Conservation (phyloP, 371 early-diverging fungal genomes). For the Globomyces sp. region DNA sequence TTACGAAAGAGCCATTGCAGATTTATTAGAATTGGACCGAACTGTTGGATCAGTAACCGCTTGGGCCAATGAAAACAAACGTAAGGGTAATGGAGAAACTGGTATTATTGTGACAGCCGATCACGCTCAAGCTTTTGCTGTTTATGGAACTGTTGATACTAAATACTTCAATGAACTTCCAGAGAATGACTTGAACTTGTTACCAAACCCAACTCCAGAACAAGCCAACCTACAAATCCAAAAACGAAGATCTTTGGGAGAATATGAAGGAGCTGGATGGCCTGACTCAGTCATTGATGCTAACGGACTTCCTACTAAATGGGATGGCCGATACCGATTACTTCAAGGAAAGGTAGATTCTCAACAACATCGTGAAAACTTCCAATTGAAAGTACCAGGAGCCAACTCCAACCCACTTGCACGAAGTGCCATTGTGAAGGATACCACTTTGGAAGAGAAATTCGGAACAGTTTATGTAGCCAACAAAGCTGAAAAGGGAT, state of each 20-base stretch:
- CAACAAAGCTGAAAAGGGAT: slow-evolving; percentile 18
- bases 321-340: slow-evolving; percentile 55
- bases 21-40: slow-evolving; percentile 69
- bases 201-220: slow-evolving; percentile 26
- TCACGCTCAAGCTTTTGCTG: slow-evolving; percentile 70
- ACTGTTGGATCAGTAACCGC: slow-evolving; percentile 62
- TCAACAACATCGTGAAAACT: slow-evolving; percentile 59
- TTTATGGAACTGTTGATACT: slow-evolving; percentile 68
- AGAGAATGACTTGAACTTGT: slow-evolving; percentile 29
- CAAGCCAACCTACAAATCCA: slow-evolving; percentile 26
- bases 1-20: slow-evolving; percentile 68
- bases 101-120: slow-evolving; percentile 71
- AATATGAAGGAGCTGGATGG: slow-evolving; percentile 66
- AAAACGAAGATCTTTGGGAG: slow-evolving; percentile 63
- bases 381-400: slow-evolving; percentile 40
- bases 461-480: slow-evolving; percentile 20
- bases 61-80: too few relatives aligned
- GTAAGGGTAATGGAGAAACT: slow-evolving; percentile 40
- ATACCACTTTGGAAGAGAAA: slow-evolving; percentile 11
- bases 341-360: slow-evolving; percentile 63
- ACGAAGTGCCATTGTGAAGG: slow-evolving; percentile 7
- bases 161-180: slow-evolving; percentile 28
- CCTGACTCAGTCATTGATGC: slow-evolving; percentile 59
- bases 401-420: not conserved
- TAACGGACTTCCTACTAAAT: slow-evolving; percentile 68